Evolutionary conservation across 2,329 filamentous ascomycete species (phyloP).

Genomic region (Pyrenochaeta sp.): DNA sequence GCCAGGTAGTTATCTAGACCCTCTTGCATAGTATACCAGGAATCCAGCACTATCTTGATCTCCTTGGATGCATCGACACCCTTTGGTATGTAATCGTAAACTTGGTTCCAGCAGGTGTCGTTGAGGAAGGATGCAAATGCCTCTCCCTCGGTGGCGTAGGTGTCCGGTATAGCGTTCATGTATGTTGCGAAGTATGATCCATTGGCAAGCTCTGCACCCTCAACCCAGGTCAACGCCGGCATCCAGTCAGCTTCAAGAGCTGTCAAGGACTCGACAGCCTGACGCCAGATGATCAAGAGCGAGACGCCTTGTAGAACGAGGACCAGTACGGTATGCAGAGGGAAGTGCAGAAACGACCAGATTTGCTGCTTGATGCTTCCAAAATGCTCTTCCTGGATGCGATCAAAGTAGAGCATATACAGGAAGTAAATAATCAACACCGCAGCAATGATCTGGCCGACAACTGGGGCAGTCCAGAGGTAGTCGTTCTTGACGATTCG

Average conservation of each 20-base stretch:
- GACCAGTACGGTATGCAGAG: conserved; percentile 39
- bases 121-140: conserved; percentile 22
- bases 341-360: conserved; percentile 44
- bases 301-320: conserved; percentile 42
- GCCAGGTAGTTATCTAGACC: conserved; percentile 14
- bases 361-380: conserved; percentile 45
- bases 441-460: conserved; percentile 44
- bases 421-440: conserved; percentile 47
- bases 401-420: conserved; percentile 48
- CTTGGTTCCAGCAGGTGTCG: conserved; percentile 15
- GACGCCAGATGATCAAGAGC: conserved; percentile 45
- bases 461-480: conserved; percentile 33
- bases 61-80: conserved; percentile 31
- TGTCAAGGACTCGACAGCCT: conserved; percentile 32
- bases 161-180: not conserved
- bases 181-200: conserved; percentile 1
- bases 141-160: conserved; percentile 3
- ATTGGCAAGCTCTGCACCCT: conserved; percentile 8
- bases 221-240: conserved; percentile 4
- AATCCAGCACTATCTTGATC: conserved; percentile 6
- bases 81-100: conserved; percentile 34
- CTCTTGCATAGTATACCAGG: conserved; percentile 16
- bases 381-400: conserved; percentile 40
- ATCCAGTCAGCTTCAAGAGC: conserved; percentile 11
- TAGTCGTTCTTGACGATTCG: conserved; percentile 45